Conservation (phyloP, 208 protist species). For the Herpetomonas tarakana region DNA sequence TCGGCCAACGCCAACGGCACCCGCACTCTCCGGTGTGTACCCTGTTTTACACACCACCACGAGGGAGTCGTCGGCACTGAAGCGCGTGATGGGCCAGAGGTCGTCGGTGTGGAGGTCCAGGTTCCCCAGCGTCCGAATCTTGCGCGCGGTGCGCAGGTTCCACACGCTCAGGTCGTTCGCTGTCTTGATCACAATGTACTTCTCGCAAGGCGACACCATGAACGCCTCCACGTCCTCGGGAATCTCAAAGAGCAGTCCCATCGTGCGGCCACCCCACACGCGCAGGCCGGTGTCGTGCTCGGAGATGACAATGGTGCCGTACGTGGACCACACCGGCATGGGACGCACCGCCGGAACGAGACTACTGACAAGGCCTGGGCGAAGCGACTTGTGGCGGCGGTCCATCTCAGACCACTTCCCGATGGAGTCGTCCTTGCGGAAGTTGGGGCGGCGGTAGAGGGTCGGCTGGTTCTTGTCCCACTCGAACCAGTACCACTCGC, state of each 20-base stretch:
- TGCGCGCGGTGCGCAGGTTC: constrained; percentile 75
- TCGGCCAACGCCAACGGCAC: constrained; percentile 35
- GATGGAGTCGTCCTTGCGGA: constrained; percentile 63
- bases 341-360: constrained; percentile 52
- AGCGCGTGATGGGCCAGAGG: constrained; percentile 82
- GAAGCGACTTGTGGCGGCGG: constrained; percentile 54
- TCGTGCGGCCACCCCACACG: constrained; percentile 79
- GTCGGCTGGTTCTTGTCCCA: constrained; percentile 72
- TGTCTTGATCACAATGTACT: constrained; percentile 86
- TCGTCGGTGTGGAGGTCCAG: constrained; percentile 77
- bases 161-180: constrained; percentile 77
- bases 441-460: constrained; percentile 67
- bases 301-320: constrained; percentile 82
- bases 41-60: constrained; percentile 75
- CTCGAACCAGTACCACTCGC: constrained; percentile 87
- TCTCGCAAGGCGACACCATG: constrained; percentile 83
- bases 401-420: constrained; percentile 82
- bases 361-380: constrained; percentile 61
- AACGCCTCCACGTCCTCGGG: constrained; percentile 72
- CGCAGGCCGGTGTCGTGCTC: constrained; percentile 70
- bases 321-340: constrained; percentile 83
- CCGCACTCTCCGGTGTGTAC: constrained; percentile 30
- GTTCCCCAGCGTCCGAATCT: constrained; percentile 78
- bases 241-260: constrained; percentile 84
- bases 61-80: constrained; percentile 84